Base-by-base conservation (phyloP, 2,329 filamentous ascomycete species). In the Fusarium sp. region DNA sequence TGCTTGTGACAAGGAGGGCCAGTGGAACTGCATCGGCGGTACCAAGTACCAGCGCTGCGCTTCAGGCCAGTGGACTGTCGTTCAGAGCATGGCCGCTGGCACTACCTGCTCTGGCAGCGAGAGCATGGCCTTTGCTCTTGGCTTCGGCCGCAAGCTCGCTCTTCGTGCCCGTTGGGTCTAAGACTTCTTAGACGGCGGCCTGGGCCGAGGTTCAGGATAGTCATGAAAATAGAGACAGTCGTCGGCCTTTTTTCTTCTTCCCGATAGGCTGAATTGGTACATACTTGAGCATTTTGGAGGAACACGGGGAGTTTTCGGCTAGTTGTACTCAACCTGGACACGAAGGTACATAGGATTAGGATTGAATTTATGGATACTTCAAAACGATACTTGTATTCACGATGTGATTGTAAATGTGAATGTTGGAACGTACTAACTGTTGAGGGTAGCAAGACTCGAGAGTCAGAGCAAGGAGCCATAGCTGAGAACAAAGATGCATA, bases 31-130 rank as follows among this genome's bases (percentile, higher is more conserved):
- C 75, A 79, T 89, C 28, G 82, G 79, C 16, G 88, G 88, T 52
- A 79, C 77, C 27, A 81, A 84, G 52, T 91, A 89, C 83, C 89
- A 91, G 79, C 88, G 88, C 60, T 91, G 89, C 71, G 88, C 87
- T n/a, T 86, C 83, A 13, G 89, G 89, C 7, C 71, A 77, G 57
- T 91, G 89, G 89, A 84, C 85, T 16, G 74, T 71, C 7, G 66
- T 82, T 40, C 81, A 86, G 62, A 72, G 78, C 37, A 83, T 90
- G 83, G 84, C 88, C 2, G 68, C 81, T 1, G 89, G 89, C 39
- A 90, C 86, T 13, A 78, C 79, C 30, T 91, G 89, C 78, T 68
- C 76, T 60, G 68, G 75, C 23, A 78, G 77, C 54, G 63, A 73
- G 37, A 63, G 60, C 18, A 68, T 75, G 18, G 57, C 68, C 16